Evolutionary conservation across 108 stramenopile genomes (phyloP), one percentile per base, ranked within the genome.

Genomic region (Cylindrotheca fusiformis): DNA sequence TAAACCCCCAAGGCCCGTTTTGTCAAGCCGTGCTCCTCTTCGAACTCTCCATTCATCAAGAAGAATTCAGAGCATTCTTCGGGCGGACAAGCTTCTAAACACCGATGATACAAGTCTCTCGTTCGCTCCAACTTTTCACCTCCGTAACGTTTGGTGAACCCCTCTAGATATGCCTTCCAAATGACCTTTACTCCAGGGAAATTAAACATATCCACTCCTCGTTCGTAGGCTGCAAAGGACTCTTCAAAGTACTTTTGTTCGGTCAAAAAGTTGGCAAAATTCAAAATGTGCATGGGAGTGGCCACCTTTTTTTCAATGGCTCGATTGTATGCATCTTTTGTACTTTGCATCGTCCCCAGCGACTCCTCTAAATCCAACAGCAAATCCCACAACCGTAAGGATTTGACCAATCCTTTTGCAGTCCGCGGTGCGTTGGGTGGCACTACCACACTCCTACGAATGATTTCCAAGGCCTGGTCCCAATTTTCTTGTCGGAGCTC

Each of bases 291-390:
- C 27, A 88, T 74, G 2, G 95, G 85, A 54, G 99, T 98, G 12
- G 96, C 96, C 19, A 98, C 95, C 63, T 93, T 87, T 59, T 91
- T 79, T 75, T 97, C 97, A 41, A 99, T 58, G 32, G 80, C 83
- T 10, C 90, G 75, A 46, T 91, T 85, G 75, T 99, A 98, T 1
- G 99, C 96, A 64, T 97, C 97, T 64, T 94, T 92, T 33, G 94
- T 83, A 0, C 91, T 91, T 66, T 94, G 93, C 18, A 95, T 67
- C 0, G 96, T 97, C 2, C 97, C 99, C 41, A 98, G 68, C 2
- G 90, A 89, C 65, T 99, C 99, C 71, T 99, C 97, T 48, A 99
- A 69, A 81, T 98, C 97, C 52, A 98, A 81, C 55, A 96, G 75
- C 49, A 97, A 73, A 62, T 87, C 85, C 97, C 99, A 99, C 26